Base-by-base conservation (phyloP, 108 stramenopile species). In the Schizochytrium sp. region DNA sequence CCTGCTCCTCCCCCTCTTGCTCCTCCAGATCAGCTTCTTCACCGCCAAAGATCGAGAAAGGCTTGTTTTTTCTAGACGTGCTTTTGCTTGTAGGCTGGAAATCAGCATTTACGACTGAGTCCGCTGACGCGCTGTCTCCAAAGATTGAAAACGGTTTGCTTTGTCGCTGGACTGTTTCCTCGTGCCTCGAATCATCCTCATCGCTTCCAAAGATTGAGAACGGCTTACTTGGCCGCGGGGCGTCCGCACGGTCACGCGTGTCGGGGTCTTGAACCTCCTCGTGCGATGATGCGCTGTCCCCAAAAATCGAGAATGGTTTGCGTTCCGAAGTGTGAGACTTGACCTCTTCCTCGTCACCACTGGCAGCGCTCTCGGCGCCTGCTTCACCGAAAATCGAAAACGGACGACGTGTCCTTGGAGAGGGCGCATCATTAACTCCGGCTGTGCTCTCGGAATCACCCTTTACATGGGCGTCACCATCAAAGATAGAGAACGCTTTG, bases 401-500 rank as follows among this genome's bases (percentile, higher is more conserved):
- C 41, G 63, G 63, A 8, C 16, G 55, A 4, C 55, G 55, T 16
- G 34, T 2, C 34, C 2, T 34, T 34, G 34, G 34, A 34, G 34
- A 34, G 34, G 34, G 34, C 34, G 34, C 34, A 34, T 34, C 34
- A 34, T 34, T 34, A 34, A 34, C 34, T 34, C 34, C 34, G 58
- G 58, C 58, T n/a, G 58, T 23, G 58, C 21, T 23, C 58, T 59
- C n/a, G 58, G 21, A 3, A 19, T 18, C 28, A 18, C 21, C 72
- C 18, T 72, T 41, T 19, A 19, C 29, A 19, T 53, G 43, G 23
- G 14, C 51, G 0, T 83, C 76, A 1, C 1, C 3, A 25, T 23
- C 76, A 83, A 83, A 83, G 76, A 83, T 83, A 21, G 48, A n/a
- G 51, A 83, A 83, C n/a, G 76, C 43, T 23, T 69, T 69, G 63